Percentiles rank a stretch among this genome's conserved stretches.
Conservation (phyloP, 768 basidiomycete genomes). For the Lactarius hengduanensis region DNA sequence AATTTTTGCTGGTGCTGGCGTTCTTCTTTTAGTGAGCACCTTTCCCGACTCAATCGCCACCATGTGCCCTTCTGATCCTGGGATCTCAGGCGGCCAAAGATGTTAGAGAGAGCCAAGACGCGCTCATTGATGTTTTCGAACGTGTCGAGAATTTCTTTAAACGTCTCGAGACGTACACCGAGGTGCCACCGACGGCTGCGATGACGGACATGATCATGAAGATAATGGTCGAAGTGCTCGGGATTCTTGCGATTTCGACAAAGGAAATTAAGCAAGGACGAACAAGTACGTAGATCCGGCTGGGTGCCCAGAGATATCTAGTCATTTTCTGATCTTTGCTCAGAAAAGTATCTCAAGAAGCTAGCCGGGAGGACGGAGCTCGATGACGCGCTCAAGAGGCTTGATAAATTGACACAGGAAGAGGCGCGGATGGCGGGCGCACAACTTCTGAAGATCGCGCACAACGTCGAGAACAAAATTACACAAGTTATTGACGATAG, state of each 20-base stretch:
- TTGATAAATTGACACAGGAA: too few relatives aligned
- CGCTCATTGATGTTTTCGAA: background rate
- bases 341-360: too few relatives aligned
- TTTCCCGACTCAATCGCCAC: background rate
- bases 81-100: background rate
- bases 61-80: background rate
- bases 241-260: background rate
- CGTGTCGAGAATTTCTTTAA: background rate
- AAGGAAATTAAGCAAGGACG: background rate
- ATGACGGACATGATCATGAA: background rate
- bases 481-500: too few relatives aligned
- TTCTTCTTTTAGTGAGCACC: background rate
- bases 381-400: too few relatives aligned
- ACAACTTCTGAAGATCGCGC: too few relatives aligned
- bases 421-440: too few relatives aligned
- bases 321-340: too few relatives aligned
- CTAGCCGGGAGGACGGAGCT: too few relatives aligned
- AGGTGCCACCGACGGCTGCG: background rate
- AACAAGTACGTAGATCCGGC: background rate
- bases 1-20: background rate
- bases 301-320: too few relatives aligned
- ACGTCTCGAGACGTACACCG: background rate
- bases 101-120: background rate
- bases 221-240: background rate
- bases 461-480: too few relatives aligned